These are phyloP conservation scores for Cadophora malorum DNA, from an alignment of 2,329 filamentous ascomycete species.

Conservation along the genomic window DNA sequence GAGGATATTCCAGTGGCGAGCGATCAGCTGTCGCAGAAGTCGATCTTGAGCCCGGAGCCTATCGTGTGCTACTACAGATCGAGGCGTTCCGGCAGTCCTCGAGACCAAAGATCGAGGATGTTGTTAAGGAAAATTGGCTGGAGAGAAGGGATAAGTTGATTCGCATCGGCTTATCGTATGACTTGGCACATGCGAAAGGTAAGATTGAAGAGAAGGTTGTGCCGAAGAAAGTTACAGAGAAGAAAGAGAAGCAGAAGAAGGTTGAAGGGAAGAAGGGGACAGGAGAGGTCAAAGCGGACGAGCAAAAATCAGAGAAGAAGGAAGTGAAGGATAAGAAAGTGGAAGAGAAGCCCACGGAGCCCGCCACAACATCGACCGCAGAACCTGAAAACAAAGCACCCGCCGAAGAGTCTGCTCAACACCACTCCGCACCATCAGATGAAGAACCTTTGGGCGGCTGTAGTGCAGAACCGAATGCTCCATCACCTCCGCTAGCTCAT, in stretches of 20 bases:
- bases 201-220: conserved; percentile 53
- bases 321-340: conserved; percentile 42
- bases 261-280: conserved; percentile 45
- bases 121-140: conserved; percentile 49
- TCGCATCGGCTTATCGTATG: conserved; percentile 65
- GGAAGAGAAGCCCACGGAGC: conserved; percentile 33
- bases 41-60: conserved; percentile 61
- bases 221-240: conserved; percentile 54
- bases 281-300: conserved; percentile 47
- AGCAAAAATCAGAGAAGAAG: conserved; percentile 43
- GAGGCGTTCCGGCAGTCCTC: conserved; percentile 53
- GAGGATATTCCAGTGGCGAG: conserved; percentile 59
- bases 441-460: conserved; percentile 6
- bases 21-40: conserved; percentile 66
- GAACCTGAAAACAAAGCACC: conserved; percentile 19
- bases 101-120: conserved; percentile 51
- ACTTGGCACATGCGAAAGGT: conserved; percentile 66
- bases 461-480: conserved; percentile 8
- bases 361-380: conserved; percentile 26
- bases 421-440: conserved; percentile 4
- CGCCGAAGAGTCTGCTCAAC: conserved; percentile 24
- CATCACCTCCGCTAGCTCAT: not conserved
- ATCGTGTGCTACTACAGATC: conserved; percentile 62
- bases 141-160: conserved; percentile 60
- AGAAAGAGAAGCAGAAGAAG: conserved; percentile 50